Evolutionary conservation across 768 basidiomycete species (phyloP).

Genomic region (Kwoniella botswanensis): DNA sequence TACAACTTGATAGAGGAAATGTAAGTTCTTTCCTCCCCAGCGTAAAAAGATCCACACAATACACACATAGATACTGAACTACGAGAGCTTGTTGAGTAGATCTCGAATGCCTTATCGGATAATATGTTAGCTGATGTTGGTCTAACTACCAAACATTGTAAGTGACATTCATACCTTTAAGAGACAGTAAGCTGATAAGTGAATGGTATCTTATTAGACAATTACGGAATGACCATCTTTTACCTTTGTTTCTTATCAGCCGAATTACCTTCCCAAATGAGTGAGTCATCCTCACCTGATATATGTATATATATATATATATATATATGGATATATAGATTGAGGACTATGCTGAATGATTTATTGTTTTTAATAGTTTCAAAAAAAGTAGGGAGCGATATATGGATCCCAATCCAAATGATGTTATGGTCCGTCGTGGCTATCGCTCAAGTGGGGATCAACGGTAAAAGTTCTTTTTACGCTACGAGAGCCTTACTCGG

Average conservation of each 20-base stretch:
- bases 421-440: conserved; percentile 43
- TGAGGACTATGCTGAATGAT: not conserved
- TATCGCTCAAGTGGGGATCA: conserved; percentile 26
- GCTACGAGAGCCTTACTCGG: conserved; percentile 36
- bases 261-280: conserved; percentile 41
- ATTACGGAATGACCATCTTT: conserved; percentile 38
- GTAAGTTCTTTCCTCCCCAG: conserved; percentile 16
- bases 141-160: conserved; percentile 42
- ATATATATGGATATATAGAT: no score
- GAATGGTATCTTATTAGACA: conserved; percentile 12
- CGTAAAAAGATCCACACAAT: not conserved
- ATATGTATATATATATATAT: no score
- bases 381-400: conserved; percentile 41
- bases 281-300: not conserved
- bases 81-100: conserved; percentile 18
- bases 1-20: conserved; percentile 42
- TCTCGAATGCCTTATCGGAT: conserved; percentile 42
- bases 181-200: no score
- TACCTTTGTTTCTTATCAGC: conserved; percentile 41
- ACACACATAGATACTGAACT: not conserved
- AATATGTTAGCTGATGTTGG: conserved; percentile 38
- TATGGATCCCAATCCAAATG: conserved; percentile 45
- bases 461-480: conserved; percentile 23
- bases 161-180: not conserved
- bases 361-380: conserved; percentile 18